Percentiles rank a stretch among this genome's conserved stretches.
Evolutionary conservation across 768 basidiomycete species (phyloP).

Genomic region (Hebeloma cylindrosporum): DNA sequence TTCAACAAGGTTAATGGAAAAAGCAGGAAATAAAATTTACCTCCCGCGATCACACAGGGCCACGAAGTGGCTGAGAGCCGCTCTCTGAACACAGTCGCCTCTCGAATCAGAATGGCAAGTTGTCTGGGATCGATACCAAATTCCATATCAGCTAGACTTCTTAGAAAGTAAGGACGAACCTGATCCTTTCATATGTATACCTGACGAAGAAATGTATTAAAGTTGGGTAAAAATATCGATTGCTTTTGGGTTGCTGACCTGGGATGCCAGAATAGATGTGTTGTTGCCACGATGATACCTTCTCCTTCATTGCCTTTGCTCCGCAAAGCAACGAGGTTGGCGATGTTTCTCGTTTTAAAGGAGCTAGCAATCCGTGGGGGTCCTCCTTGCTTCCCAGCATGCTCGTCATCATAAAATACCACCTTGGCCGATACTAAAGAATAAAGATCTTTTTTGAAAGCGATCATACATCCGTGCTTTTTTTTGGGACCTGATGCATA

Average conservation of each 20-base stretch:
- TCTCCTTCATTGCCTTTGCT: conserved; percentile 35
- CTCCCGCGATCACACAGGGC: conserved; percentile 85
- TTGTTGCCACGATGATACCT: conserved; percentile 81
- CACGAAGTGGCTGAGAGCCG: conserved; percentile 48
- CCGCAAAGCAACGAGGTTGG: conserved; percentile 66
- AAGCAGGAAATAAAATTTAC: conserved; percentile 37
- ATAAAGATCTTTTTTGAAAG: conserved; percentile 59
- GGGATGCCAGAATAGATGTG: conserved; percentile 96
- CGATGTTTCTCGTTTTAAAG: conserved; percentile 81
- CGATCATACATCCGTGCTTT: conserved; percentile 84
- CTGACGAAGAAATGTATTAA: conserved; percentile 31
- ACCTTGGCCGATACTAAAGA: conserved; percentile 42
- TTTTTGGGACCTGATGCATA: conserved; percentile 74
- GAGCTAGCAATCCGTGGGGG: conserved; percentile 51
- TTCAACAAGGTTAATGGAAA: neutral
- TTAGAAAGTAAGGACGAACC: conserved; percentile 38
- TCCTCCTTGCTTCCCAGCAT: conserved; percentile 41
- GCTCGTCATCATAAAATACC: conserved; percentile 71
- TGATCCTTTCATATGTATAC: conserved; percentile 82
- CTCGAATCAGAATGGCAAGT: conserved; percentile 68
- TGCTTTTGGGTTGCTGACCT: conserved; percentile 53
- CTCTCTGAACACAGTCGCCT: conserved; percentile 55
- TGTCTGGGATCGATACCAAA: conserved; percentile 58
- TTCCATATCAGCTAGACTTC: neutral
- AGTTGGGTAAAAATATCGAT: neutral